phyloP scores from a whole-genome alignment of 2,329 filamentous ascomycete species.

The Remersonia thermophila region DNA sequence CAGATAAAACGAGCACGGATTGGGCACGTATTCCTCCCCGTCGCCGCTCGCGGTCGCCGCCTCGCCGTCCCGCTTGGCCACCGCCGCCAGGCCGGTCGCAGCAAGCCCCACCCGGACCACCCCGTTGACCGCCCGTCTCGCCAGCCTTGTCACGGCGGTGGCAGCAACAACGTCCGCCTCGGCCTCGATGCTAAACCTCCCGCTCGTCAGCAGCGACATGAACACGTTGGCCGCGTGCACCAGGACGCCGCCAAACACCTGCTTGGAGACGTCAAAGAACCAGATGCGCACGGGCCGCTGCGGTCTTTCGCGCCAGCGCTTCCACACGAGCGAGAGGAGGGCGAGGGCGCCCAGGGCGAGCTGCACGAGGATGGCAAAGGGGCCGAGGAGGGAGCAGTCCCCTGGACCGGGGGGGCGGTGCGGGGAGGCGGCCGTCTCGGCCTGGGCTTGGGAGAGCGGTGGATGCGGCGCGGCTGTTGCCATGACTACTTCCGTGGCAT shows the following conservation, averaged over 20 bases:
- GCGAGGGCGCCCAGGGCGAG: constrained; percentile 73
- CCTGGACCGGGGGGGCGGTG: constrained; percentile 6
- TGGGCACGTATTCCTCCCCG: constrained; percentile 55
- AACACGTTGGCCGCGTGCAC: constrained; percentile 87
- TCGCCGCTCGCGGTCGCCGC: neutral
- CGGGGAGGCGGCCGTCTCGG: constrained; percentile 1
- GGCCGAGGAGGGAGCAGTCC: constrained; percentile 77
- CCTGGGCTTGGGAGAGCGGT: too few relatives aligned
- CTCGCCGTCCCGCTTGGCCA: constrained; percentile 19
- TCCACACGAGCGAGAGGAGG: constrained; percentile 77
- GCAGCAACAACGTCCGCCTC: constrained; percentile 24
- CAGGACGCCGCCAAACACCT: constrained; percentile 85
- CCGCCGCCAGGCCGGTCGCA: constrained; percentile 17
- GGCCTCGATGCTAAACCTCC: constrained; percentile 56
- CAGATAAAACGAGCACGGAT: constrained; percentile 93
- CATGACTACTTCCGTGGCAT: too few relatives aligned
- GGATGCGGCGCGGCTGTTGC: neutral
- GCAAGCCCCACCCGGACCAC: constrained; percentile 21
- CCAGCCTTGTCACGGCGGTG: constrained; percentile 16
- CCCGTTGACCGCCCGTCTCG: constrained; percentile 29
- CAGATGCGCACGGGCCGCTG: constrained; percentile 91
- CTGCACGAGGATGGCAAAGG: constrained; percentile 86
- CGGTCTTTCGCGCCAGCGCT: constrained; percentile 82
- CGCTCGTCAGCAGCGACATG: constrained; percentile 92
- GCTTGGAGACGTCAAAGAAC: constrained; percentile 96